Evolutionary conservation across 495 filamentous ascomycete genomes (phyloP).

Genomic region (Podospora pseudoanserina): DNA sequence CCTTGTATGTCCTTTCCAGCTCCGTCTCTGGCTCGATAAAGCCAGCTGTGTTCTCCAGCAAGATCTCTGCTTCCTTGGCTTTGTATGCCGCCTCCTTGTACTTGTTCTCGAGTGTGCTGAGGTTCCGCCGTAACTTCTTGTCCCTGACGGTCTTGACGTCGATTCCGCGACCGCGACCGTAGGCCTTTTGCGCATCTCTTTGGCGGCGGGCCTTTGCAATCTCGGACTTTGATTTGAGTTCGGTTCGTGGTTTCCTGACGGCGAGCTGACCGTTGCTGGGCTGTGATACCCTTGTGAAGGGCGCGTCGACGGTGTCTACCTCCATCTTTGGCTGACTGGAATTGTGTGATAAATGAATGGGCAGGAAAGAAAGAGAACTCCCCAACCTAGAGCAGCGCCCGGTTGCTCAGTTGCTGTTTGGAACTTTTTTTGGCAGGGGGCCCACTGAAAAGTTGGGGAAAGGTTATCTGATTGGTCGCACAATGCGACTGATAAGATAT

Average conservation of each 20-base stretch:
- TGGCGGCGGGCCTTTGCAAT: slow-evolving; percentile 40
- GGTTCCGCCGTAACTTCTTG: slow-evolving; percentile 82
- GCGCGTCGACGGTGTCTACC: slow-evolving; percentile 20
- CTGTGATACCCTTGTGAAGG: slow-evolving; percentile 22
- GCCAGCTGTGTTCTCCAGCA: slow-evolving; percentile 81
- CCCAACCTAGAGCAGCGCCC: too few species aligned
- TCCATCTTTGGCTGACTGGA: slow-evolving; percentile 17
- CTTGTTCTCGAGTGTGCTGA: slow-evolving; percentile 72
- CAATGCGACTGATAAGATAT: slow-evolving; percentile 28
- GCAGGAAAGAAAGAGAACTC: not conserved
- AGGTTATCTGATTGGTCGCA: slow-evolving; percentile 19
- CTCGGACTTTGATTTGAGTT: slow-evolving; percentile 43
- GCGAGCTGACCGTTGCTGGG: slow-evolving; percentile 45
- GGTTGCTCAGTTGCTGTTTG: slow-evolving; percentile 6
- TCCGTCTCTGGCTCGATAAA: slow-evolving; percentile 85
- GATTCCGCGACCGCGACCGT: slow-evolving; percentile 78
- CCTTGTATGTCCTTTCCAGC: slow-evolving; percentile 86
- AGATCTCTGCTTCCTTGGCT: slow-evolving; percentile 91
- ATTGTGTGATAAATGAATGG: not conserved
- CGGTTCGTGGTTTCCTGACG: slow-evolving; percentile 41
- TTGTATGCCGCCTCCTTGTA: slow-evolving; percentile 75
- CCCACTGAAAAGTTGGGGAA: slow-evolving; percentile 31
- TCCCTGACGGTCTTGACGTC: slow-evolving; percentile 58
- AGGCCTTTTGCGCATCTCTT: slow-evolving; percentile 67
- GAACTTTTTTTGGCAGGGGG: slow-evolving; percentile 24